These are phyloP conservation scores for Cynanchum wilfordii DNA, from an alignment of 257 asterid species.

Conservation along the genomic window DNA sequence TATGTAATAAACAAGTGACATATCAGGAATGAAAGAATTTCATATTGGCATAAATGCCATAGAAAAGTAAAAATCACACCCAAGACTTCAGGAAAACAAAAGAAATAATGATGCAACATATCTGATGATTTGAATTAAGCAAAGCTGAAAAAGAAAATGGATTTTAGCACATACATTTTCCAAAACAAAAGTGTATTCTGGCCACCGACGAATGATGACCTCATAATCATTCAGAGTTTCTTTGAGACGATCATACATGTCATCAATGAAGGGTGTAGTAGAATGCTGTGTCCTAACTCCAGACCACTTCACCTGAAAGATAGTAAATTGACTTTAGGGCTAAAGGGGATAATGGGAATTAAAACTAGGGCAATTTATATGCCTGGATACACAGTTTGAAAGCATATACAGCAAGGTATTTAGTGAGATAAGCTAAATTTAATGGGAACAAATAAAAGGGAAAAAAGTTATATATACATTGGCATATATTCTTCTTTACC, in stretches of 20 bases:
- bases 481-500: background rate
- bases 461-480: background rate
- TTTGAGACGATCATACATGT: slow-evolving; percentile 46
- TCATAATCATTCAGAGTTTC: slow-evolving; percentile 44
- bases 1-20: background rate
- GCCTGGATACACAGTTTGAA: background rate
- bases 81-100: background rate
- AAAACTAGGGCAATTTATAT: background rate
- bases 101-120: background rate
- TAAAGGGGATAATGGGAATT: background rate
- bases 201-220: slow-evolving; percentile 53
- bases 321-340: background rate
- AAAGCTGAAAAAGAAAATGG: background rate
- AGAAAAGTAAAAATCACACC: background rate
- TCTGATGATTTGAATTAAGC: background rate
- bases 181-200: slow-evolving; percentile 42
- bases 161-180: slow-evolving; percentile 37
- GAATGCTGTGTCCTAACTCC: slow-evolving; percentile 49
- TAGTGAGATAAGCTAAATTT: background rate
- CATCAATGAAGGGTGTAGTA: slow-evolving; percentile 49
- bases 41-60: background rate
- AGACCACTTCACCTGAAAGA: slow-evolving; percentile 46
- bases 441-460: background rate
- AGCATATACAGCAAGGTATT: background rate
- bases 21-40: slow-evolving; percentile 1